These are phyloP conservation scores for Magnusiomyces tetraspermus DNA, from an alignment of 1,139 yeast genomes.

Conservation along the genomic window DNA sequence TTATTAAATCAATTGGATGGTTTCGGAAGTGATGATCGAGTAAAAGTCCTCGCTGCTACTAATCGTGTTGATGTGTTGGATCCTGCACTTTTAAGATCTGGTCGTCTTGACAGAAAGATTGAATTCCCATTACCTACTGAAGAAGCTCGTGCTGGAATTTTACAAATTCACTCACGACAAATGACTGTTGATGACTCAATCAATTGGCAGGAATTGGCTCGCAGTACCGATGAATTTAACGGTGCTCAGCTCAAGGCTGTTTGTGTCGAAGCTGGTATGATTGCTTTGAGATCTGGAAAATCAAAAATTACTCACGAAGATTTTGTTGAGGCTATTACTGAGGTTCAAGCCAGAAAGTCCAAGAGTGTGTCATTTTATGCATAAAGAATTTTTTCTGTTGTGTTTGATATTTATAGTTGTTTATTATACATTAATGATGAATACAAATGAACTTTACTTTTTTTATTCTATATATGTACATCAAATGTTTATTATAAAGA, in stretches of 20 bases:
- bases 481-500: too few relatives aligned
- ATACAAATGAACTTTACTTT: constrained; percentile 6
- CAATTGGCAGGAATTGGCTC: constrained; percentile 96
- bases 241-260: constrained; percentile 99
- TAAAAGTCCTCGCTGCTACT: constrained; percentile 95
- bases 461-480: neutral
- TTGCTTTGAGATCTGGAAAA: constrained; percentile 93
- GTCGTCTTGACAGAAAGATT: constrained; percentile 93
- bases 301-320: constrained; percentile 90
- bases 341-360: constrained; percentile 94
- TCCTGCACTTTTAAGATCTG: constrained; percentile 96
- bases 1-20: constrained; percentile 95
- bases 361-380: constrained; percentile 96
- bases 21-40: constrained; percentile 95
- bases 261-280: constrained; percentile 99
- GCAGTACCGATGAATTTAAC: constrained; percentile 95
- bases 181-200: constrained; percentile 90
- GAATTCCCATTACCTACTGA: constrained; percentile 97
- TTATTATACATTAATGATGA: constrained; percentile 24
- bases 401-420: neutral
- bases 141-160: constrained; percentile 91
- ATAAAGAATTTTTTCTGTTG: constrained; percentile 25
- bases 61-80: constrained; percentile 96
- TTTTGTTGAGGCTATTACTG: constrained; percentile 95
- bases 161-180: constrained; percentile 94